Evolutionary conservation across 2,329 filamentous ascomycete genomes (phyloP).

Genomic region (Keithomyces neogunnii): DNA sequence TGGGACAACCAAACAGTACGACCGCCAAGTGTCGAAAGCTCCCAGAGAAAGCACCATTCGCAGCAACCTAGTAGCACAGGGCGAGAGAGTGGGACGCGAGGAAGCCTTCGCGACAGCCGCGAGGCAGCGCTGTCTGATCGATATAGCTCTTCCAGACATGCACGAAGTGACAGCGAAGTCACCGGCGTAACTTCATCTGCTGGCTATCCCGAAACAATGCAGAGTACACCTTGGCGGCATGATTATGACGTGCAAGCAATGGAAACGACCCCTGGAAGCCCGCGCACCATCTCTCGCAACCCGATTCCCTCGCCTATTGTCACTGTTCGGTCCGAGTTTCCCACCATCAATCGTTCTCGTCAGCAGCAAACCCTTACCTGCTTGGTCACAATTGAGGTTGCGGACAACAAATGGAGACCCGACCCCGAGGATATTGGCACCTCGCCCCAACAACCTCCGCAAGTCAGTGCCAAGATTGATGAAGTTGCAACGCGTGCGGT

Average conservation of each 20-base stretch:
- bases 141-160: conserved; percentile 46
- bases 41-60: conserved; percentile 26
- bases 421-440: conserved; percentile 71
- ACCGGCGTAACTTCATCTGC: conserved; percentile 67
- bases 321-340: conserved; percentile 95
- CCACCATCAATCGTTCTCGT: conserved; percentile 81
- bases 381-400: conserved; percentile 85
- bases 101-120: conserved; percentile 39
- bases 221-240: conserved; percentile 66
- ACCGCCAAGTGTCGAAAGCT: conserved; percentile 40
- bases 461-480: conserved; percentile 36
- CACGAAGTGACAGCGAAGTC: conserved; percentile 69
- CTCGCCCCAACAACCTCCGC: conserved; percentile 33
- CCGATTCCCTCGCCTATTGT: conserved; percentile 86
- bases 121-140: conserved; percentile 38
- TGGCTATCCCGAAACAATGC: conserved; percentile 70
- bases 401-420: conserved; percentile 83
- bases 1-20: conserved; percentile 60
- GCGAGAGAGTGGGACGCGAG: conserved; percentile 26
- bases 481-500: conserved; percentile 47
- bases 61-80: conserved; percentile 19
- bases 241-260: conserved; percentile 96
- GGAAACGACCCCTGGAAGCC: conserved; percentile 75
- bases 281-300: conserved; percentile 64
- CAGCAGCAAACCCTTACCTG: conserved; percentile 95